Evolutionary conservation across 441 rosid genomes (phyloP).

Genomic region (Macaranga tanarius): DNA sequence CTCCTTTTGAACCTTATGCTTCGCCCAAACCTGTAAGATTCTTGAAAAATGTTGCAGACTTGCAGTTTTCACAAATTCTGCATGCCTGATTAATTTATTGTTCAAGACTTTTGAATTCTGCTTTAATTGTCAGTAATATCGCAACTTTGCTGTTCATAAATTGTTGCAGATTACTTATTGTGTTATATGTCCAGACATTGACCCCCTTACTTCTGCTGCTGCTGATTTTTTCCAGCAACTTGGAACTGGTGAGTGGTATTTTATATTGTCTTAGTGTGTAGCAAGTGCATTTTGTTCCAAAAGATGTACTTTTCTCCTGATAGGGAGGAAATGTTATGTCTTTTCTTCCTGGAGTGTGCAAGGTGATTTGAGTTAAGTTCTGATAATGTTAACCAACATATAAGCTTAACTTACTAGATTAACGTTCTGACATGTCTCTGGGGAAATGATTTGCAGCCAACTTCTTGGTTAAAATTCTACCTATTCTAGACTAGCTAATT

Average conservation of each 20-base stretch:
- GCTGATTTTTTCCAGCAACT: constrained; percentile 98
- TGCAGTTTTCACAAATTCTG: constrained; percentile 8
- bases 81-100: constrained; percentile 4
- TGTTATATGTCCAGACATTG: constrained; percentile 97
- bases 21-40: constrained; percentile 74
- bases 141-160: constrained; percentile 30
- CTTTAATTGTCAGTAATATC: constrained; percentile 13
- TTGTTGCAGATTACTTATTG: constrained; percentile 73
- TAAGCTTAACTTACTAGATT: neutral
- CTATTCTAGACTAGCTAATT: neutral
- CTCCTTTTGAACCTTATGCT: constrained; percentile 98
- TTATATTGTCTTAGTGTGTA: neutral
- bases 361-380: neutral
- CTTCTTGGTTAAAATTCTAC: constrained; percentile 9
- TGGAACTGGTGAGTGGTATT: constrained; percentile 74
- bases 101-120: constrained; percentile 13
- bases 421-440: constrained; percentile 1
- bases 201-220: constrained; percentile 91
- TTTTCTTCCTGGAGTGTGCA: constrained; percentile 11
- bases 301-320: neutral
- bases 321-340: neutral
- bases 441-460: constrained; percentile 1
- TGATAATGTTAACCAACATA: neutral
- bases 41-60: constrained; percentile 16
- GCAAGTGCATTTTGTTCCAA: neutral